Evolutionary conservation across 352 stramenopile species (phyloP), one percentile per base, ranked within the genome.

Genomic region (Sclerospora graminicola): DNA sequence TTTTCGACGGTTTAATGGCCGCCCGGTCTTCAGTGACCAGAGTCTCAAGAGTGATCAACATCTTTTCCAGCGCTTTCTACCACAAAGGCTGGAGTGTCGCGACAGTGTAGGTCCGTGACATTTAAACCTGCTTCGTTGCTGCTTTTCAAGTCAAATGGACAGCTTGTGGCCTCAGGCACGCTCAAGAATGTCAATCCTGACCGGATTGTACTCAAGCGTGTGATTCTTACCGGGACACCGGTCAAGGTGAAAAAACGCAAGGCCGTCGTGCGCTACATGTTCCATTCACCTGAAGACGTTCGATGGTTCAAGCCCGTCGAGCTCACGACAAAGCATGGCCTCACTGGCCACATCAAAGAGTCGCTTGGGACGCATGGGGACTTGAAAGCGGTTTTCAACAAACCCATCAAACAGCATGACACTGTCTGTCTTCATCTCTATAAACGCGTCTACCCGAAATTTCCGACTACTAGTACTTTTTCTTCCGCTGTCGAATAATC

Each of bases 381-480:
- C 45, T 97, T 99, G 70, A 99, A 99, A 71, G 96, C 93, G 45
- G 74, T 97, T 6, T 99, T 99, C 76, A 98, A 98, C 75, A 96
- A 97, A 57, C 90, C 89, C 40, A 96, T 99, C 59, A 98, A 98
- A 73, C 94, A 99, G 66, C 94, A 98, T 66, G 97, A 99, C 71
- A 99, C 95, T 2, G 94, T 99, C 5, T 98, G 95, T 63, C 69
- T 99, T 51, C 84, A 94, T 40, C 69, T 99, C 51, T 99, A 98
- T 84, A 99, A 99, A 77, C 83, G 97, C 43, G 87, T 99, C 14
- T 99, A 97, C 69, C 97, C 97, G 36, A 99, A 98, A 71, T 98
- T 88, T 54, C 73, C 83, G 51, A 81, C 71, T 2, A 35, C 10
- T 29, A 59, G 51, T n/a, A n/a, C n/a, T n/a, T n/a, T n/a, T n/a